Conservation (phyloP, 2,329 filamentous ascomycete species). For the Talaromyces sp. region DNA sequence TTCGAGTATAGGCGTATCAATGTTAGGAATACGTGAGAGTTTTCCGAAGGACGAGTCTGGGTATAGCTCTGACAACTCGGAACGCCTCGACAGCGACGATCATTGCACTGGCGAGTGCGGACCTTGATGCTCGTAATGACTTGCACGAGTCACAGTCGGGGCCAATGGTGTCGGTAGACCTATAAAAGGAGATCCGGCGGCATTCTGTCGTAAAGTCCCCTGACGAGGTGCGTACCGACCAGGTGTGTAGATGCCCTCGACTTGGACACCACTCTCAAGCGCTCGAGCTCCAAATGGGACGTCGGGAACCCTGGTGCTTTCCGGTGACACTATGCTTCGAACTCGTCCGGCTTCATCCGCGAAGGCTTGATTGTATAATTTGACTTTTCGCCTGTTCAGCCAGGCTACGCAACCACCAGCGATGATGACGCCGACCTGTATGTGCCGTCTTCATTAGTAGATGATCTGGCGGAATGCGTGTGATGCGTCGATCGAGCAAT, state of each 20-base stretch:
- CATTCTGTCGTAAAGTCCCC: constrained; percentile 21
- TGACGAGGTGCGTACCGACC: constrained; percentile 40
- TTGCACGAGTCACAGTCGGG: constrained; percentile 10
- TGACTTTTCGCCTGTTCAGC: constrained; percentile 54
- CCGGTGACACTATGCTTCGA: constrained; percentile 53
- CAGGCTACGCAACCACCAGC: constrained; percentile 64
- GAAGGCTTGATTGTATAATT: constrained; percentile 61
- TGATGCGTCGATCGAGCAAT: not conserved
- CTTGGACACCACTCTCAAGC: constrained; percentile 74
- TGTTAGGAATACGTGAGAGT: not conserved
- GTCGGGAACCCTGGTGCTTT: constrained; percentile 51
- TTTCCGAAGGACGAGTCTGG: not conserved
- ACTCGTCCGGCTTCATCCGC: constrained; percentile 55
- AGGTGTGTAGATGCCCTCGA: constrained; percentile 80
- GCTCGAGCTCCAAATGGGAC: constrained; percentile 85
- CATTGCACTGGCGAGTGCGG: not conserved
- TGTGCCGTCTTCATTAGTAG: constrained; percentile 26
- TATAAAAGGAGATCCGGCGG: constrained; percentile 24
- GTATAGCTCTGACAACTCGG: not conserved
- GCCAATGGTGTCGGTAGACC: constrained; percentile 14
- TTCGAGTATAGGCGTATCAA: not conserved
- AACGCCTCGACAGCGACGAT: not conserved
- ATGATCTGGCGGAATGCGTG: not conserved
- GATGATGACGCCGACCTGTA: constrained; percentile 60
- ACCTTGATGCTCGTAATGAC: not conserved